phyloP scores from a whole-genome alignment of 148 eudicot genomes.

The Silene uniflora region DNA sequence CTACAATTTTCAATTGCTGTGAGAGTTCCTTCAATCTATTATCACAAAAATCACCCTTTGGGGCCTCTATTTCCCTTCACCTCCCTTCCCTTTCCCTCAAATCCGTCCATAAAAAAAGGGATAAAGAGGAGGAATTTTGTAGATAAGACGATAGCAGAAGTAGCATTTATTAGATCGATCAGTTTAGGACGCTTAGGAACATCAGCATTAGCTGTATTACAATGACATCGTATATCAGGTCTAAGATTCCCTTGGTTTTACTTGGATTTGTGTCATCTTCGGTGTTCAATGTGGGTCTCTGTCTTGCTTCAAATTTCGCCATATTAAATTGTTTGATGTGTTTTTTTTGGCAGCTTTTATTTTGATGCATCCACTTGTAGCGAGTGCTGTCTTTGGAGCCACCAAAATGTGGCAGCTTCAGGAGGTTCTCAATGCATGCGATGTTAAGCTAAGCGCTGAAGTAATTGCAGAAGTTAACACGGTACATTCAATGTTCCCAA shows the following conservation, averaged over 20 bases:
- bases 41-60: too few species aligned
- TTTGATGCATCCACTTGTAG: slow-evolving; percentile 74
- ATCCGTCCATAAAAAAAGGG: too few species aligned
- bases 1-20: too few species aligned
- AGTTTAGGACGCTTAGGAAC: too few species aligned
- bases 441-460: slow-evolving; percentile 43
- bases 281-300: background rate
- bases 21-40: too few species aligned
- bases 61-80: too few species aligned
- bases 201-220: too few species aligned
- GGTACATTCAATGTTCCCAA: slow-evolving; percentile 64
- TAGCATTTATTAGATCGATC: too few species aligned
- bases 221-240: too few species aligned
- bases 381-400: slow-evolving; percentile 81
- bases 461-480: slow-evolving; percentile 52
- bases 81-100: too few species aligned
- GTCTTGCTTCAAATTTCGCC: background rate
- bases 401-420: slow-evolving; percentile 74
- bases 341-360: slow-evolving; percentile 62
- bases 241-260: background rate
- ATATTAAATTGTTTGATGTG: background rate
- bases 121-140: too few species aligned
- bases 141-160: too few species aligned
- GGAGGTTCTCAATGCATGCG: slow-evolving; percentile 61
- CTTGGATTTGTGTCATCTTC: background rate